A percentile compares a stretch with the other conserved stretches of the same genome.
Evolutionary conservation across 202 grass and related monocot species (phyloP).

Genomic region (Carex sylvatica): DNA sequence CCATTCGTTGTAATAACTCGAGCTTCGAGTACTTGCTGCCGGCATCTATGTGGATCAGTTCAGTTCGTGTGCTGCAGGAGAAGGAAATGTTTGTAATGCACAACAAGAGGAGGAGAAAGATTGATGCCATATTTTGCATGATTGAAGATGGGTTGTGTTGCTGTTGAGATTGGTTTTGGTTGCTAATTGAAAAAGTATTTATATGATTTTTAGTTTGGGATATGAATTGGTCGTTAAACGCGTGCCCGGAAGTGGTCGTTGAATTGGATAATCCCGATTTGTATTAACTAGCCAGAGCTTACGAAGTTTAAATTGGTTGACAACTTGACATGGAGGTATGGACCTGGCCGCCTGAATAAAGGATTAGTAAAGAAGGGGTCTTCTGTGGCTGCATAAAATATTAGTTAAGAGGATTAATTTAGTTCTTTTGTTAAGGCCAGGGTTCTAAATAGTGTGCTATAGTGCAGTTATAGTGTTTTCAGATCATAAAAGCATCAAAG

Average conservation of each 20-base stretch:
- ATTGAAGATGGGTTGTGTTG: background rate
- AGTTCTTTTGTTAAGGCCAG: background rate
- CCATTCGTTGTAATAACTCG: conserved; percentile 33
- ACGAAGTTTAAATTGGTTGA: too few relatives aligned
- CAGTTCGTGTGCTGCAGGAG: conserved; percentile 29
- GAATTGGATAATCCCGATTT: background rate
- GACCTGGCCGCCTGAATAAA: too few relatives aligned
- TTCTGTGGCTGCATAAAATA: background rate
- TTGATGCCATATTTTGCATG: conserved; percentile 13
- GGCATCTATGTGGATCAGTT: conserved; percentile 46
- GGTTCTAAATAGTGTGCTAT: too few relatives aligned
- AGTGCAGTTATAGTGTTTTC: too few relatives aligned
- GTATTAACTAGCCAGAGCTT: background rate
- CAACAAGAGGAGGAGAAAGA: conserved; percentile 27
- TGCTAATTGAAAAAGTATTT: background rate
- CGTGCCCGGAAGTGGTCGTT: conserved; percentile 6
- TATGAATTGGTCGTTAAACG: conserved; percentile 4
- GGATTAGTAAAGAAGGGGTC: background rate
- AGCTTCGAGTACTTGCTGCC: background rate
- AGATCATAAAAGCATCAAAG: too few relatives aligned
- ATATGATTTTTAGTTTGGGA: background rate
- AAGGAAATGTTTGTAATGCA: background rate
- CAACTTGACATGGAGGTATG: too few relatives aligned
- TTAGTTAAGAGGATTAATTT: background rate
- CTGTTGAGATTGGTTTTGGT: background rate